Conservation (phyloP, 331 rosid genomes). For the Rhamnella rubrinervis region DNA sequence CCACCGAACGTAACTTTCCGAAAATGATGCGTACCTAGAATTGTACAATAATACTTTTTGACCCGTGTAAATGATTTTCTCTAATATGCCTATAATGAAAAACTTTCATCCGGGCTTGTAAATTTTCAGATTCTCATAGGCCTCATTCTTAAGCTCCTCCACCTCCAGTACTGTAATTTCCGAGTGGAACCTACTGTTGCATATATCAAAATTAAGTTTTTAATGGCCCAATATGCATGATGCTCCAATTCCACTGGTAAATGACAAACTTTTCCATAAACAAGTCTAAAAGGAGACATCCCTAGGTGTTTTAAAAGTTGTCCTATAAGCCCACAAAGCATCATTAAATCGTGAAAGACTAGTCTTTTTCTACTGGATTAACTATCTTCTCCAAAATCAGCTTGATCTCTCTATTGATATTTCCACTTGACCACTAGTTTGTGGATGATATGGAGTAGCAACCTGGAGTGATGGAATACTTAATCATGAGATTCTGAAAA, state of each 20-base stretch:
- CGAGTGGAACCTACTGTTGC: not conserved
- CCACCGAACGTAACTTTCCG: conserved; percentile 7
- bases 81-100: not conserved
- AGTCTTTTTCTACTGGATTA: not conserved
- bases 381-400: not conserved
- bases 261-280: conserved; percentile 1
- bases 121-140: not conserved
- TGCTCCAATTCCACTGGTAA: not conserved
- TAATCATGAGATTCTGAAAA: not conserved
- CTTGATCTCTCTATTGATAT: not conserved
- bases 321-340: not conserved
- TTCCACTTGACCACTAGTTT: not conserved
- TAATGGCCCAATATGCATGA: not conserved
- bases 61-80: not conserved
- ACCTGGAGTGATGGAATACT: not conserved
- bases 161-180: not conserved
- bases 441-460: not conserved
- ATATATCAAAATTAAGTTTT: conserved; percentile 4
- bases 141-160: not conserved
- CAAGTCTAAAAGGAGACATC: not conserved
- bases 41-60: conserved; percentile 3
- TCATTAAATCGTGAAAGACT: not conserved
- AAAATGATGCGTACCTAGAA: not conserved
- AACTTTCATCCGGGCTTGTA: conserved; percentile 4
- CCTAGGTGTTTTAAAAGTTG: not conserved